These are phyloP conservation scores for Lecanicillium sp. DNA, from an alignment of 2,329 filamentous ascomycete species.

Conservation along the genomic window DNA sequence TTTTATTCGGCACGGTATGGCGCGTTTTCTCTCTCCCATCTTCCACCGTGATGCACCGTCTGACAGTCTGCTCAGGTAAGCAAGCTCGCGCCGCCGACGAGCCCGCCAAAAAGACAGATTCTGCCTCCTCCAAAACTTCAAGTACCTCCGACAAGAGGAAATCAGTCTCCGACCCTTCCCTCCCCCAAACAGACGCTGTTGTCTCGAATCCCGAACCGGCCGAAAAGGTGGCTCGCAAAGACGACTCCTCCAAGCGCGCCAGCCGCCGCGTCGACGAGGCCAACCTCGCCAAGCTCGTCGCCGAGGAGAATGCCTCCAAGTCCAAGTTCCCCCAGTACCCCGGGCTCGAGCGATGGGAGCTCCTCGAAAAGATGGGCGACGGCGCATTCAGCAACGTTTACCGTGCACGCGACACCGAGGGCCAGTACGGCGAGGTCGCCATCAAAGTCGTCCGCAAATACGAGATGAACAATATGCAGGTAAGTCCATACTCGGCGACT, in stretches of 20 bases:
- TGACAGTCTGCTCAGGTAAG: too few species aligned
- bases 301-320: conserved; percentile 82
- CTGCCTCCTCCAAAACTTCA: conserved; percentile 42
- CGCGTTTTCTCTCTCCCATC: conserved; percentile 4
- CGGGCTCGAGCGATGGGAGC: conserved; percentile 58
- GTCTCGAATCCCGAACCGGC: conserved; percentile 57
- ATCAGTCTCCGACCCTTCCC: conserved; percentile 48
- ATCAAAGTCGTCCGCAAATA: conserved; percentile 99
- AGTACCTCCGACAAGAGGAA: conserved; percentile 52
- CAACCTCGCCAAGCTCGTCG: conserved; percentile 78
- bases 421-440: conserved; percentile 72
- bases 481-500: conserved; percentile 49
- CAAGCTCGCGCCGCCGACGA: conserved; percentile 68
- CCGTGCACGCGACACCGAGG: conserved; percentile 69
- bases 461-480: conserved; percentile 98
- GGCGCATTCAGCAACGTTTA: conserved; percentile 99
- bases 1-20: conserved; percentile 83
- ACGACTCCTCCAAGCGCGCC: conserved; percentile 21
- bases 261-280: conserved; percentile 47
- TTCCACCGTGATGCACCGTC: too few species aligned
- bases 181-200: conserved; percentile 60
- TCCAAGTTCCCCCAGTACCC: conserved; percentile 68
- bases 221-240: conserved; percentile 41
- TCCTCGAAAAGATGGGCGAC: conserved; percentile 93
- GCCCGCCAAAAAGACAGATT: conserved; percentile 46